These are phyloP conservation scores for Phoma sp. DNA, from an alignment of 2,329 filamentous ascomycete species.

Conservation along the genomic window DNA sequence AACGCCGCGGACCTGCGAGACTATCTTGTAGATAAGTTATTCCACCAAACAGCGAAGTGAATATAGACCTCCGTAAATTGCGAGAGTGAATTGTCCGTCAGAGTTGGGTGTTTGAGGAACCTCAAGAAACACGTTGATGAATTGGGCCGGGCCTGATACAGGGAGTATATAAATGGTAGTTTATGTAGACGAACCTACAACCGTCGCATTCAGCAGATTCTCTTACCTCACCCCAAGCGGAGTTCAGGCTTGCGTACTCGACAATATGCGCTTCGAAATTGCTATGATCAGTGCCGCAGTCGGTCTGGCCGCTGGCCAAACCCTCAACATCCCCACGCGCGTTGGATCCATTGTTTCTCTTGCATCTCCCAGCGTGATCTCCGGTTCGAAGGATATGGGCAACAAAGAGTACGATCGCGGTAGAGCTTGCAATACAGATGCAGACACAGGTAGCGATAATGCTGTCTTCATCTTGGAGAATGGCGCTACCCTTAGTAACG, in stretches of 20 bases:
- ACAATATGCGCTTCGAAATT: slow-evolving; percentile 10
- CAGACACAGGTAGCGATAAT: slow-evolving; percentile 25
- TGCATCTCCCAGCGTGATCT: slow-evolving; percentile 20
- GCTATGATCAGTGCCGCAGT: slow-evolving; percentile 41
- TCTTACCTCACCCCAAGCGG: not conserved
- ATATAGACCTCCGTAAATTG: no score
- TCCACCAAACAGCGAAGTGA: slow-evolving; percentile 5
- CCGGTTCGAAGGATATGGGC: slow-evolving; percentile 16
- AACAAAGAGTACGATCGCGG: slow-evolving; percentile 20
- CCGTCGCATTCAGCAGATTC: no score
- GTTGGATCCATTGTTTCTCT: slow-evolving; percentile 32
- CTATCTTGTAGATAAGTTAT: not conserved
- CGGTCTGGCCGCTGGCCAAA: slow-evolving; percentile 24
- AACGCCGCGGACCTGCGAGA: not conserved
- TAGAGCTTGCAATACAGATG: slow-evolving; percentile 15
- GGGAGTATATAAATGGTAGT: not conserved
- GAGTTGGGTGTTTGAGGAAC: no score
- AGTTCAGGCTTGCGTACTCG: not conserved
- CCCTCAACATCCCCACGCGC: slow-evolving; percentile 35
- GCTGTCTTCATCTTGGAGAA: slow-evolving; percentile 51
- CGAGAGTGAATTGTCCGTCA: no score
- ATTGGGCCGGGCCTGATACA: not conserved
- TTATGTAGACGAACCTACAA: not conserved
- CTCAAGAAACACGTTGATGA: no score
- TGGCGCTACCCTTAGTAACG: slow-evolving; percentile 56